phyloP scores from a whole-genome alignment of 169 alveolate genomes.

The Pseudocohnilembus persalinus region DNA sequence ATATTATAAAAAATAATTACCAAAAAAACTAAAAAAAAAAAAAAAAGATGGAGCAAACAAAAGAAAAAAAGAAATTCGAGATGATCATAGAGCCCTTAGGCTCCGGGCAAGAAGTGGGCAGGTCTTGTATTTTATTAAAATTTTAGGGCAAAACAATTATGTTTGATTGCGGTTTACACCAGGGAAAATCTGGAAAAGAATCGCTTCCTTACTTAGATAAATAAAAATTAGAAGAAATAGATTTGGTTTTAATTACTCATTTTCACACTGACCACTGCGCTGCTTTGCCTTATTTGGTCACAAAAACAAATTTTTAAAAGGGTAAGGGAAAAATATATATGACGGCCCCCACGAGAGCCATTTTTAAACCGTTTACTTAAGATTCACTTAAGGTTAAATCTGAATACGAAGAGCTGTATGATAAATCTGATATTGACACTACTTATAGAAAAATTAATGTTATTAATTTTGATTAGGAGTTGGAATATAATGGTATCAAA shows the following conservation, averaged over 20 bases:
- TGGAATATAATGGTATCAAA: conserved; percentile 90
- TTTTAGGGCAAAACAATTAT: too few species aligned
- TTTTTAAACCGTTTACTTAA: conserved; percentile 93
- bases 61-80: too few species aligned
- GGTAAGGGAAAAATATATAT: conserved; percentile 90
- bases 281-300: conserved; percentile 95
- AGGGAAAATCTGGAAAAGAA: too few species aligned
- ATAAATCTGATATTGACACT: conserved; percentile 91
- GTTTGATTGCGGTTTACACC: too few species aligned
- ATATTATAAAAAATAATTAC: too few species aligned
- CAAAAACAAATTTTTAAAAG: conserved; percentile 94
- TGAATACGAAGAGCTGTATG: conserved; percentile 84
- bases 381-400: conserved; percentile 84
- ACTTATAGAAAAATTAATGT: conserved; percentile 89
- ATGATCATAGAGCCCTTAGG: too few species aligned
- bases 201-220: too few species aligned
- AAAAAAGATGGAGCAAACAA: too few species aligned
- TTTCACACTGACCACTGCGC: conserved; percentile 99
- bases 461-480: conserved; percentile 93
- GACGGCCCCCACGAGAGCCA: conserved; percentile 97
- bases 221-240: too few species aligned
- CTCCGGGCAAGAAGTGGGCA: too few species aligned
- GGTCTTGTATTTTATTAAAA: too few species aligned
- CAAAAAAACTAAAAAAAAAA: too few species aligned
- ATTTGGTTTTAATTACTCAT: conserved; percentile 2